phyloP scores from a whole-genome alignment of 1,284 basidiomycete genomes.

The Xerocomus amazonicus region DNA sequence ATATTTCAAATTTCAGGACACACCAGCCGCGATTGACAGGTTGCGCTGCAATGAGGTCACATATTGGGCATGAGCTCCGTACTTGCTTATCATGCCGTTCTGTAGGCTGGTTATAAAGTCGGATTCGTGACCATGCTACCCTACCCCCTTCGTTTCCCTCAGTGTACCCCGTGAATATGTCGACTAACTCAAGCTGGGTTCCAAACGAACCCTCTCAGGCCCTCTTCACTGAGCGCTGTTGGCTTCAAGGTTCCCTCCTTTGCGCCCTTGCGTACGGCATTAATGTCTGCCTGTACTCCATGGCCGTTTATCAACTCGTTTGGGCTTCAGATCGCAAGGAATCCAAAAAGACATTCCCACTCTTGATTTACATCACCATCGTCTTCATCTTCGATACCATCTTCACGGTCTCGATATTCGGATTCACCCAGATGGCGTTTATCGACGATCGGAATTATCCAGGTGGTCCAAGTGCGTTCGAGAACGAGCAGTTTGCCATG shows the following conservation, averaged over 20 bases:
- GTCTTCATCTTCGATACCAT: conserved; percentile 28
- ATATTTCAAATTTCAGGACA: too few species aligned
- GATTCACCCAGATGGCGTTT: conserved; percentile 30
- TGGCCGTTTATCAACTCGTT: conserved; percentile 14
- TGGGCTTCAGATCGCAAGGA: conserved; percentile 1
- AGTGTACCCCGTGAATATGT: conserved; percentile 2
- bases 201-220: conserved; percentile 10
- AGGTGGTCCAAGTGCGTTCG: conserved; percentile 24
- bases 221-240: conserved; percentile 16
- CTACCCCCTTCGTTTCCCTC: too few species aligned
- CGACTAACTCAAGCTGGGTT: conserved; percentile 17
- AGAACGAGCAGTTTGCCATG: conserved; percentile 13
- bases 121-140: too few species aligned
- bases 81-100: too few species aligned
- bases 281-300: conserved; percentile 6
- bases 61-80: too few species aligned
- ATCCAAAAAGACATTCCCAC: conserved; percentile 1
- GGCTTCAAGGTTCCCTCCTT: conserved; percentile 17
- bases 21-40: too few species aligned
- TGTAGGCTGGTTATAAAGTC: too few species aligned
- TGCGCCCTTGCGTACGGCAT: conserved; percentile 14
- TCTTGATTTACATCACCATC: conserved; percentile 19
- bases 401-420: conserved; percentile 14
- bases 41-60: too few species aligned
- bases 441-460: conserved; percentile 33